Conservation (phyloP, 495 filamentous ascomycete genomes). For the Cryomyces minteri region DNA sequence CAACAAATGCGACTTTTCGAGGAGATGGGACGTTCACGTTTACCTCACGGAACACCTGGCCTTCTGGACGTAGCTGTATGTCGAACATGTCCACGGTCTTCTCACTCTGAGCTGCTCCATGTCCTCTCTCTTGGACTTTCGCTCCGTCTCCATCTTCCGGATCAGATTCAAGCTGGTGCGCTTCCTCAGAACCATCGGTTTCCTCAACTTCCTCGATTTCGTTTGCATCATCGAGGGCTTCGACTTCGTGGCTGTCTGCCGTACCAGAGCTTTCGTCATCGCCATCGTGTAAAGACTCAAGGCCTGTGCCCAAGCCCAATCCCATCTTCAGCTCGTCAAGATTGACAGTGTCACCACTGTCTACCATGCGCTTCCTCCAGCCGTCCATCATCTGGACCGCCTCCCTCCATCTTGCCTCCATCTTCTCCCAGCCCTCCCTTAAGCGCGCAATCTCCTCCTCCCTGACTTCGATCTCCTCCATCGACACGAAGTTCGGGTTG, state of each 20-base stretch:
- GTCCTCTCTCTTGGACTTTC: neutral
- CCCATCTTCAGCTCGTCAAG: conserved; percentile 69
- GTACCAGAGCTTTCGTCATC: neutral
- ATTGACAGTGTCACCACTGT: conserved; percentile 61
- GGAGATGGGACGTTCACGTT: conserved; percentile 12
- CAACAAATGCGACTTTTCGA: conserved; percentile 11
- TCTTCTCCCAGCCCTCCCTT: conserved; percentile 71
- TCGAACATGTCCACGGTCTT: conserved; percentile 4
- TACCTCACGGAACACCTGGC: conserved; percentile 11
- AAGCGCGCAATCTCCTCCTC: conserved; percentile 78
- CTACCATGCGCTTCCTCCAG: conserved; percentile 71
- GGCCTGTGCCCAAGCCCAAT: conserved; percentile 22
- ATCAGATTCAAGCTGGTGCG: too few relatives aligned
- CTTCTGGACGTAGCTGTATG: conserved; percentile 12
- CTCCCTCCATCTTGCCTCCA: conserved; percentile 81
- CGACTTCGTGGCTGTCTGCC: neutral
- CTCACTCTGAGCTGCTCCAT: too few relatives aligned
- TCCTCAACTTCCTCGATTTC: conserved; percentile 3
- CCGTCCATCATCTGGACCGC: conserved; percentile 79
- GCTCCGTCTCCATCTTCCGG: neutral
- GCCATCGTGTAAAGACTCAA: conserved; percentile 1
- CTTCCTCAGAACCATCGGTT: neutral
- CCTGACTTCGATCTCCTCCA: conserved; percentile 46
- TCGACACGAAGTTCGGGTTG: conserved; percentile 86
- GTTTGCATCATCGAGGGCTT: neutral